Conservation (phyloP, 2,329 filamentous ascomycete species). For the Talaromyces sp. region DNA sequence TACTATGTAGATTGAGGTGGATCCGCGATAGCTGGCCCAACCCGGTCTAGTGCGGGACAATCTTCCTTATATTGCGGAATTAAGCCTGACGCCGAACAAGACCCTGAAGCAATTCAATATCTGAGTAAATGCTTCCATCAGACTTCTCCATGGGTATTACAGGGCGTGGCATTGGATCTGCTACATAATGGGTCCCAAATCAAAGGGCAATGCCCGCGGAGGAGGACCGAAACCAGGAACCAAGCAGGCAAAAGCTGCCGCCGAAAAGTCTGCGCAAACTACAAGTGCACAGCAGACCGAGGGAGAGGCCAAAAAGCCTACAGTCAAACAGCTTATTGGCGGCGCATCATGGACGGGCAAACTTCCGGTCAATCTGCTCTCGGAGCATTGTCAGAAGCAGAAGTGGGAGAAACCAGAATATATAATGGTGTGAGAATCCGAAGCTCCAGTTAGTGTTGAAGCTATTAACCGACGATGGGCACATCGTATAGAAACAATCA, state of each 20-base stretch:
- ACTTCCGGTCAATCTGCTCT: slow-evolving; percentile 85
- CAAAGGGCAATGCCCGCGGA: slow-evolving; percentile 36
- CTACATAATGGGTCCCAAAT: slow-evolving; percentile 40
- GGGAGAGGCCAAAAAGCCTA: slow-evolving; percentile 54
- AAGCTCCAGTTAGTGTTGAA: neutral
- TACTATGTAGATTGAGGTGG: neutral
- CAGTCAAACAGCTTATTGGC: slow-evolving; percentile 75
- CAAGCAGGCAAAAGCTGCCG: slow-evolving; percentile 40
- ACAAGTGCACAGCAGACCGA: slow-evolving; percentile 36
- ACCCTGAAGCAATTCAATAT: neutral
- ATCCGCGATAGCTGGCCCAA: slow-evolving; percentile 19
- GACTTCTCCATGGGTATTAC: slow-evolving; percentile 26
- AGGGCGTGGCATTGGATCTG: slow-evolving; percentile 9
- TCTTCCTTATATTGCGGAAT: neutral
- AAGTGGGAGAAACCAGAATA: slow-evolving; percentile 95
- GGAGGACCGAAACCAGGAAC: slow-evolving; percentile 40
- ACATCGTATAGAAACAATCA: slow-evolving; percentile 53
- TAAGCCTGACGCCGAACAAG: neutral
- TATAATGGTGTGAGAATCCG: slow-evolving; percentile 58
- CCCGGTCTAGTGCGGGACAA: slow-evolving; percentile 33
- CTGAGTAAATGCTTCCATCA: neutral
- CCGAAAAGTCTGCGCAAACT: slow-evolving; percentile 31
- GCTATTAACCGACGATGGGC: neutral
- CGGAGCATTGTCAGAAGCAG: slow-evolving; percentile 92
- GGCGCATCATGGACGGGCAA: slow-evolving; percentile 98